A percentile compares a stretch with the other conserved stretches of the same genome.
Evolutionary conservation across 1,139 yeast species (phyloP).

Genomic region (Candida tunisiensis): DNA sequence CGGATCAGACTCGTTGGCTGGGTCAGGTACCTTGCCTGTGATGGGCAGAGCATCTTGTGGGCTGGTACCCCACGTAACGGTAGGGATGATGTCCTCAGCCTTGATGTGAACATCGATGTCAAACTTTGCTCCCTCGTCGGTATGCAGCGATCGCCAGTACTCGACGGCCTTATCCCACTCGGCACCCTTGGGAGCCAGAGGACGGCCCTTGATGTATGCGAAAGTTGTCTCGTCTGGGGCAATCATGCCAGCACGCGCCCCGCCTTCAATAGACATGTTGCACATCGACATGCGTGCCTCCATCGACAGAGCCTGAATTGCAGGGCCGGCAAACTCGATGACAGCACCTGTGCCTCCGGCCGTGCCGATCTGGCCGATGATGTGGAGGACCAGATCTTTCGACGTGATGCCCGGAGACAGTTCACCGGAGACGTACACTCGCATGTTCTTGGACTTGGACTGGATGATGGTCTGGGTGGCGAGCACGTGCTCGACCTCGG

Average conservation of each 20-base stretch:
- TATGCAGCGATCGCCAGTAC: conserved; percentile 78
- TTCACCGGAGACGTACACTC: conserved; percentile 70
- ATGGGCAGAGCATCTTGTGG: conserved; percentile 98
- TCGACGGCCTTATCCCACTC: conserved; percentile 90
- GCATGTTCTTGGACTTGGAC: conserved; percentile 90
- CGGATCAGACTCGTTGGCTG: conserved; percentile 51
- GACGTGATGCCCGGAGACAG: conserved; percentile 82
- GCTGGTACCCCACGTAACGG: conserved; percentile 98
- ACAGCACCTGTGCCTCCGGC: conserved; percentile 99
- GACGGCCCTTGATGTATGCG: conserved; percentile 81
- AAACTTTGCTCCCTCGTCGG: conserved; percentile 81
- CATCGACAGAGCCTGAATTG: conserved; percentile 77
- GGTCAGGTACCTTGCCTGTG: conserved; percentile 82
- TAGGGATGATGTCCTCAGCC: conserved; percentile 79
- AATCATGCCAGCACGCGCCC: conserved; percentile 99
- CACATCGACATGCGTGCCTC: conserved; percentile 99
- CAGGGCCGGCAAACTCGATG: conserved; percentile 92
- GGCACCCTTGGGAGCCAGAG: conserved; percentile 81
- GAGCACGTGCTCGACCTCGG: conserved; percentile 95
- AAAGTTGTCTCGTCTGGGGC: conserved; percentile 85
- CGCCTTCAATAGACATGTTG: conserved; percentile 97
- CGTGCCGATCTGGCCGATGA: conserved; percentile 92
- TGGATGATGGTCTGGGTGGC: conserved; percentile 96
- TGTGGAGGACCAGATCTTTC: conserved; percentile 85
- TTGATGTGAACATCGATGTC: conserved; percentile 71